phyloP scores from a whole-genome alignment of 768 basidiomycete genomes.

The Panus rudis region DNA sequence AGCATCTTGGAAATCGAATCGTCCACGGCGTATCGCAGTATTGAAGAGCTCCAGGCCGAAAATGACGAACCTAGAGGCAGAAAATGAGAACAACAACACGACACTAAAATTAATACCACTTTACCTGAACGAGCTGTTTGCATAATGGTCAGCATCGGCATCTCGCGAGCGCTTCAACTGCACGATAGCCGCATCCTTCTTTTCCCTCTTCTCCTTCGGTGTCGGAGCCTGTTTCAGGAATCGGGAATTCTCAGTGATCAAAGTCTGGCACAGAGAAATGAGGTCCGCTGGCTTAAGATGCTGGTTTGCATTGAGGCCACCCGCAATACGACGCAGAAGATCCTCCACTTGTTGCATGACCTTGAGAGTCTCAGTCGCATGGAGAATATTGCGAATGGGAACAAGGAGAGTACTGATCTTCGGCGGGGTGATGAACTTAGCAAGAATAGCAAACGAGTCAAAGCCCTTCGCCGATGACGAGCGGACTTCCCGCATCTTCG shows the following conservation, averaged over 20 bases:
- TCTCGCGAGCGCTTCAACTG: slow-evolving; percentile 65
- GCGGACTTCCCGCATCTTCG: slow-evolving; percentile 88
- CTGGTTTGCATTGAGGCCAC: slow-evolving; percentile 79
- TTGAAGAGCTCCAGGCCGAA: slow-evolving; percentile 91
- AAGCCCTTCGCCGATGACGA: slow-evolving; percentile 76
- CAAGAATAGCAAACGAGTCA: slow-evolving; percentile 78
- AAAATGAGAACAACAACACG: background rate
- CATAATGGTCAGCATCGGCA: slow-evolving; percentile 59
- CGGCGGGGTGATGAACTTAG: slow-evolving; percentile 68
- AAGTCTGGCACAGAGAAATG: slow-evolving; percentile 77
- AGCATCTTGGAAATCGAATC: slow-evolving; percentile 76
- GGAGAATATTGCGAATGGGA: slow-evolving; percentile 79
- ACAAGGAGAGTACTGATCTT: slow-evolving; percentile 70
- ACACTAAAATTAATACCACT: background rate
- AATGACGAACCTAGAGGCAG: slow-evolving; percentile 65
- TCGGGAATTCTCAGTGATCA: slow-evolving; percentile 84
- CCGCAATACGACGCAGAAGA: slow-evolving; percentile 72
- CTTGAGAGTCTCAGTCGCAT: slow-evolving; percentile 75
- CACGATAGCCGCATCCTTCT: slow-evolving; percentile 58
- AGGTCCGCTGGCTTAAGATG: slow-evolving; percentile 64
- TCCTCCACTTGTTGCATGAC: slow-evolving; percentile 84
- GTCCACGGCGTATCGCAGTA: slow-evolving; percentile 77
- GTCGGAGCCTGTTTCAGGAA: slow-evolving; percentile 65
- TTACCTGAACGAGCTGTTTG: slow-evolving; percentile 83
- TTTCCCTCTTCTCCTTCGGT: slow-evolving; percentile 25